Percentiles rank a stretch among this genome's conserved stretches.
Evolutionary conservation across 345 rosid species (phyloP).

Genomic region (Pelargonium nanum): DNA sequence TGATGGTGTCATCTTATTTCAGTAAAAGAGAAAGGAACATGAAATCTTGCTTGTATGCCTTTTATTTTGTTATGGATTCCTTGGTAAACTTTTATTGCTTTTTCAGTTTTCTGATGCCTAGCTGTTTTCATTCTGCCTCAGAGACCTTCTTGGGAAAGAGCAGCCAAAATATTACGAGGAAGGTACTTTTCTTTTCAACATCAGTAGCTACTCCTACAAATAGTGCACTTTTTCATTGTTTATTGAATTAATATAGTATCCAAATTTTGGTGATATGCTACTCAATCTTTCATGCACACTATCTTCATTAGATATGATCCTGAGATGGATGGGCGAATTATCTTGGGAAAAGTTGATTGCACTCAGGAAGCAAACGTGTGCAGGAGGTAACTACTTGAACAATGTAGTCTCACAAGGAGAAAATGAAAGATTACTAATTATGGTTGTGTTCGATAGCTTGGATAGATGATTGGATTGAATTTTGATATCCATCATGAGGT

Average conservation of each 20-base stretch:
- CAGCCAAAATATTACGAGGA: slow-evolving; percentile 69
- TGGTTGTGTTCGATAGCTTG: no score
- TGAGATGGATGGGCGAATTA: slow-evolving; percentile 80
- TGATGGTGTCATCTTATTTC: not conserved
- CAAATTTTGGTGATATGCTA: not conserved
- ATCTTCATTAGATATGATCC: slow-evolving; percentile 68
- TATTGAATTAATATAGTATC: not conserved
- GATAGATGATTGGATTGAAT: no score
- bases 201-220: not conserved
- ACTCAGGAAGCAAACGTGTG: slow-evolving; percentile 76
- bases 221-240: not conserved
- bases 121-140: slow-evolving; percentile 24
- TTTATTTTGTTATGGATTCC: not conserved
- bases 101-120: not conserved
- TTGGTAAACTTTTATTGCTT: not conserved
- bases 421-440: no score
- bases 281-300: slow-evolving; percentile 6
- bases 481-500: no score
- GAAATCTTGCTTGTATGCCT: not conserved
- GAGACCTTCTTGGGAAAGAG: slow-evolving; percentile 99
- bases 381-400: slow-evolving; percentile 42
- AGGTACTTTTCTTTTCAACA: slow-evolving; percentile 33
- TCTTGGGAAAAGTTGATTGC: slow-evolving; percentile 85
- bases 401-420: not conserved
- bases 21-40: no score